Conservation (phyloP, 2,329 filamentous ascomycete genomes). For the Xylariaceae sp. region DNA sequence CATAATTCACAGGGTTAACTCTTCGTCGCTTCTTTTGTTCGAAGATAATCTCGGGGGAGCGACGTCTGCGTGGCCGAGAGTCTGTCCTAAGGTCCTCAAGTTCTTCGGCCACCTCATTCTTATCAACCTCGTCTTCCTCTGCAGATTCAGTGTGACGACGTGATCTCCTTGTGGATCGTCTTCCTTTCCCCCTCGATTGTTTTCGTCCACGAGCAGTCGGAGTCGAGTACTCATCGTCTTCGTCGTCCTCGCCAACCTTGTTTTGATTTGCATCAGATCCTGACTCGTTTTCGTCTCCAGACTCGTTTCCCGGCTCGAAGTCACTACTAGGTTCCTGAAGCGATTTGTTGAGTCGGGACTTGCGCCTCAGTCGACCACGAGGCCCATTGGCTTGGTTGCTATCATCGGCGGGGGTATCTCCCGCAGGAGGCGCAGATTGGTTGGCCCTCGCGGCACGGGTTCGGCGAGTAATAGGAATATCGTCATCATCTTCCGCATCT, state of each 20-base stretch:
- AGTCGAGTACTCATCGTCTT: conserved; percentile 51
- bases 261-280: conserved; percentile 35
- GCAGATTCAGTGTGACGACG: conserved; percentile 54
- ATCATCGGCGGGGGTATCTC: conserved; percentile 28
- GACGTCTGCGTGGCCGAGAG: conserved; percentile 54
- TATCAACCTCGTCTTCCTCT: conserved; percentile 61
- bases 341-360: conserved; percentile 49
- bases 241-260: conserved; percentile 29
- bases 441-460: conserved; percentile 41
- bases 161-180: conserved; percentile 50
- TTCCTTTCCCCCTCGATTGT: conserved; percentile 40
- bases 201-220: conserved; percentile 53
- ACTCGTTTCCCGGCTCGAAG: conserved; percentile 63
- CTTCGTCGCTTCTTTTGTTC: conserved; percentile 59
- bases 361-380: conserved; percentile 53
- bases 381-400: conserved; percentile 35
- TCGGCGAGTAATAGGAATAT: conserved; percentile 50
- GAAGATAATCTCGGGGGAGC: conserved; percentile 61
- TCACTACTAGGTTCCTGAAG: conserved; percentile 61
- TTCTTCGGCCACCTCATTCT: conserved; percentile 68
- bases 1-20: conserved; percentile 78
- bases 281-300: conserved; percentile 56
- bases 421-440: conserved; percentile 18
- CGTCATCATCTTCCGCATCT: conserved; percentile 50
- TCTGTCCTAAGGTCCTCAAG: conserved; percentile 62